Conservation (phyloP, 2,329 filamentous ascomycete species). For the Parastagonospora nodorum region DNA sequence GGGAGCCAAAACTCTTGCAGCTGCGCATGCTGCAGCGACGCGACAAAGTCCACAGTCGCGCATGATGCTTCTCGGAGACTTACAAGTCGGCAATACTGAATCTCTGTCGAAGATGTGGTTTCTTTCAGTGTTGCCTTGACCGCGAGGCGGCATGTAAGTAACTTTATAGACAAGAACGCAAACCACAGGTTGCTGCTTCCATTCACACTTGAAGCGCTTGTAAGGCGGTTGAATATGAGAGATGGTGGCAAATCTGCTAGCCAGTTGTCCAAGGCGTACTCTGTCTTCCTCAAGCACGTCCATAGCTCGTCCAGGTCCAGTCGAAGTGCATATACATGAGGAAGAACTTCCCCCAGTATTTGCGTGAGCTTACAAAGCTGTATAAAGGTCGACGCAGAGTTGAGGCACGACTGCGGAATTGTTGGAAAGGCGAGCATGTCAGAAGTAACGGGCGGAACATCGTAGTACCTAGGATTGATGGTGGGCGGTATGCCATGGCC, state of each 20-base stretch:
- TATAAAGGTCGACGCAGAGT: conserved; percentile 11
- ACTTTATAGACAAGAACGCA: conserved; percentile 17
- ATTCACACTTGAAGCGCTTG: background rate
- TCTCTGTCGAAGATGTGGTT: background rate
- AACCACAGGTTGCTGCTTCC: conserved; percentile 25
- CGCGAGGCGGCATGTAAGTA: conserved; percentile 15
- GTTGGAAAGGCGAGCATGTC: background rate
- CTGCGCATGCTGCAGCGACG: conserved; percentile 10
- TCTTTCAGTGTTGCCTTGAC: conserved; percentile 14
- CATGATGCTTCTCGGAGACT: conserved; percentile 15
- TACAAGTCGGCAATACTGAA: conserved; percentile 14
- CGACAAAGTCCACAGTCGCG: conserved; percentile 9
- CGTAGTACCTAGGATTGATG: conserved; percentile 17
- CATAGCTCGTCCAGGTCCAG: conserved; percentile 5
- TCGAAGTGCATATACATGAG: conserved; percentile 19
- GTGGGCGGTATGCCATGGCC: conserved; percentile 24
- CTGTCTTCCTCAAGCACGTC: conserved; percentile 12
- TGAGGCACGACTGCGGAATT: background rate
- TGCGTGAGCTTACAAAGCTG: conserved; percentile 20
- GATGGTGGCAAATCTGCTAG: conserved; percentile 10
- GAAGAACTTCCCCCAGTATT: conserved; percentile 23
- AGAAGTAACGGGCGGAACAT: conserved; percentile 13
- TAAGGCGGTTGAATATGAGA: background rate
- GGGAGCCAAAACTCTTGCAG: conserved; percentile 28
- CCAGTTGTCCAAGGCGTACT: conserved; percentile 20